Evolutionary conservation across 2,329 filamentous ascomycete species (phyloP).

Genomic region (Grosmannia huntii): DNA sequence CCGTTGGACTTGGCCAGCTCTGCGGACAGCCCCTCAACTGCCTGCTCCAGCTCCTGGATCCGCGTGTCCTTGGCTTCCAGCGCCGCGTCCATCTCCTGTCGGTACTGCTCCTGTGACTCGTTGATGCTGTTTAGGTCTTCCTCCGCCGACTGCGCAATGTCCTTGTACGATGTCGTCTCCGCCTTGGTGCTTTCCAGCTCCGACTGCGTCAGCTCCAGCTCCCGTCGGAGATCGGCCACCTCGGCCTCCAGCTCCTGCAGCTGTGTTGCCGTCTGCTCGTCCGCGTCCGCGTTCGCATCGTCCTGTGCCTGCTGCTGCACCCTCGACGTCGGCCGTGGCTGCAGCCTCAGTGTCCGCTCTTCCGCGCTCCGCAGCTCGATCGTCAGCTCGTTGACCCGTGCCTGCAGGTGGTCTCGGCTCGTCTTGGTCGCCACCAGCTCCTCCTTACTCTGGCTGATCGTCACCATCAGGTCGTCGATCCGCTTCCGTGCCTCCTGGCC

Average conservation of each 20-base stretch:
- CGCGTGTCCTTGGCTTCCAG: constrained; percentile 66
- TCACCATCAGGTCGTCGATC: constrained; percentile 80
- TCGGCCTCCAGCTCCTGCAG: constrained; percentile 75
- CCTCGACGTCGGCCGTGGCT: constrained; percentile 61
- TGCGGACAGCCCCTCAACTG: constrained; percentile 67
- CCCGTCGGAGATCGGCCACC: constrained; percentile 73
- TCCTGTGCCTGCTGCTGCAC: constrained; percentile 24
- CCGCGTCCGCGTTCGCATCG: constrained; percentile 24
- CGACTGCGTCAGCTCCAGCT: constrained; percentile 66
- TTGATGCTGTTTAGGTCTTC: constrained; percentile 72
- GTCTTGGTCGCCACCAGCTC: constrained; percentile 80
- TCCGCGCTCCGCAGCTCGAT: constrained; percentile 82
- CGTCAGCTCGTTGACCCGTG: constrained; percentile 75
- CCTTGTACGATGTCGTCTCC: constrained; percentile 77
- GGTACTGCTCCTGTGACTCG: constrained; percentile 72
- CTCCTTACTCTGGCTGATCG: constrained; percentile 68
- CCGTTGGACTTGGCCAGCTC: constrained; percentile 73
- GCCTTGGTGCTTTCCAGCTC: constrained; percentile 72
- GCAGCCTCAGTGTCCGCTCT: constrained; percentile 68
- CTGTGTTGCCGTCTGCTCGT: constrained; percentile 33
- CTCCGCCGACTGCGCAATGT: constrained; percentile 75
- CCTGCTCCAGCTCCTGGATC: constrained; percentile 70
- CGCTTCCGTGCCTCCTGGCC: constrained; percentile 77
- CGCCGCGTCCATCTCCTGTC: constrained; percentile 68
- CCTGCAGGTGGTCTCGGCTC: constrained; percentile 76